A percentile compares a stretch with the other conserved stretches of the same genome.
These are phyloP conservation scores for Jamesozyma spencerorum DNA, from an alignment of 805 yeast genomes.

Conservation along the genomic window DNA sequence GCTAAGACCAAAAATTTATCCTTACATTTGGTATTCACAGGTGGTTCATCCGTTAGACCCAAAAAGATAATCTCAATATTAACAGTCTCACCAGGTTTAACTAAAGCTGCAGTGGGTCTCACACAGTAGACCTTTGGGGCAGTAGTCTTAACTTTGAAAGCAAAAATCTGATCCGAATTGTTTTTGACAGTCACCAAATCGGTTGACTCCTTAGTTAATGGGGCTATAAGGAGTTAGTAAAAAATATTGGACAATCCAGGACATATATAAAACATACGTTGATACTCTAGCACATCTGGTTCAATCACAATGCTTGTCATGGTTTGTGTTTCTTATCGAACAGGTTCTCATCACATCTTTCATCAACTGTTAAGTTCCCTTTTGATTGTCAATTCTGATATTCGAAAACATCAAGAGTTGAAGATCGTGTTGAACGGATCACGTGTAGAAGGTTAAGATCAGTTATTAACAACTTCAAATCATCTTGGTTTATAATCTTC, in stretches of 20 bases:
- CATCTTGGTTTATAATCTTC: no score
- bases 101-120: constrained; percentile 83
- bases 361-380: no score
- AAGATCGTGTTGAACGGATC: background rate
- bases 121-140: constrained; percentile 95
- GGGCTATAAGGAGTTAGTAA: constrained; percentile 38
- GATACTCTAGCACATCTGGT: constrained; percentile 65
- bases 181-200: constrained; percentile 44
- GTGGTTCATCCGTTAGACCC: constrained; percentile 70
- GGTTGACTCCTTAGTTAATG: constrained; percentile 64
- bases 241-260: background rate
- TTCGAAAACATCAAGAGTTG: background rate
- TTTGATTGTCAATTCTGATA: no score
- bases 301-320: constrained; percentile 48
- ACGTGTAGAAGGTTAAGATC: background rate
- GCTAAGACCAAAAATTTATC: constrained; percentile 90
- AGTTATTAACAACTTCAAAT: no score
- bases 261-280: constrained; percentile 42
- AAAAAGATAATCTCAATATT: constrained; percentile 78
- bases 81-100: constrained; percentile 63
- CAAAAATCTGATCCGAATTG: constrained; percentile 52
- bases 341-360: no score
- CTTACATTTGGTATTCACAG: constrained; percentile 65
- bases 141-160: constrained; percentile 95
- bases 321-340: background rate